phyloP scores from a whole-genome alignment of 306 rosid genomes.

The Begonia peltatifolia region DNA sequence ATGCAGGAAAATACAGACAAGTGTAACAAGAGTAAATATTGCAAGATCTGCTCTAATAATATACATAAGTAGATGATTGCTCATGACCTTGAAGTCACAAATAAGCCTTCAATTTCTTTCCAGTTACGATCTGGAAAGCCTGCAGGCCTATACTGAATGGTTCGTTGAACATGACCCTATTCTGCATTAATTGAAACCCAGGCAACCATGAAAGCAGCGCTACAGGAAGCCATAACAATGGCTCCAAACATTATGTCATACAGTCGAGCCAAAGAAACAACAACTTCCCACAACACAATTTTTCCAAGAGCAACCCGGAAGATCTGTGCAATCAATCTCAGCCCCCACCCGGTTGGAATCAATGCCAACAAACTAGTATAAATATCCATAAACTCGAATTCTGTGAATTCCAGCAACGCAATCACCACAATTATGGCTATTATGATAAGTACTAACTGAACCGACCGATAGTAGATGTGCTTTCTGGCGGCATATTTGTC shows the following conservation, averaged over 20 bases:
- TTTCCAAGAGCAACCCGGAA: slow-evolving; percentile 28
- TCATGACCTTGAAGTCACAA: slow-evolving; percentile 16
- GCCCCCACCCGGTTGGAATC: slow-evolving; percentile 74
- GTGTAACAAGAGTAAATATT: no score
- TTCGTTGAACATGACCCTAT: slow-evolving; percentile 61
- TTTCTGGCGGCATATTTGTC: slow-evolving; percentile 32
- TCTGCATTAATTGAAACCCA: slow-evolving; percentile 73
- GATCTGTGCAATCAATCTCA: slow-evolving; percentile 57
- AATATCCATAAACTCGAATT: slow-evolving; percentile 32
- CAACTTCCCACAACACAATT: slow-evolving; percentile 32
- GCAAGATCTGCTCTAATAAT: no score
- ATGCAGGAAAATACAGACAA: no score
- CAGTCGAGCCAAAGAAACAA: slow-evolving; percentile 48
- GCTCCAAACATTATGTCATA: slow-evolving; percentile 58
- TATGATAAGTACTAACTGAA: slow-evolving; percentile 36
- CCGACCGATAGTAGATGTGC: slow-evolving; percentile 56
- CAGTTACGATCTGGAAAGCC: slow-evolving; percentile 39
- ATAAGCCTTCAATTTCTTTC: slow-evolving; percentile 19
- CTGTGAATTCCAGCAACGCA: slow-evolving; percentile 45
- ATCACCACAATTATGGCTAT: slow-evolving; percentile 29
- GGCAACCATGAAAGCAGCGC: slow-evolving; percentile 70
- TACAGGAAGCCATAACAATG: slow-evolving; percentile 51
- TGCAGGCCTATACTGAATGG: slow-evolving; percentile 64
- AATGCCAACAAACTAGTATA: slow-evolving; percentile 59
- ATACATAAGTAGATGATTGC: no score